Evolutionary conservation across 208 protist species (phyloP).

Genomic region (Crithidia fasciculata): DNA sequence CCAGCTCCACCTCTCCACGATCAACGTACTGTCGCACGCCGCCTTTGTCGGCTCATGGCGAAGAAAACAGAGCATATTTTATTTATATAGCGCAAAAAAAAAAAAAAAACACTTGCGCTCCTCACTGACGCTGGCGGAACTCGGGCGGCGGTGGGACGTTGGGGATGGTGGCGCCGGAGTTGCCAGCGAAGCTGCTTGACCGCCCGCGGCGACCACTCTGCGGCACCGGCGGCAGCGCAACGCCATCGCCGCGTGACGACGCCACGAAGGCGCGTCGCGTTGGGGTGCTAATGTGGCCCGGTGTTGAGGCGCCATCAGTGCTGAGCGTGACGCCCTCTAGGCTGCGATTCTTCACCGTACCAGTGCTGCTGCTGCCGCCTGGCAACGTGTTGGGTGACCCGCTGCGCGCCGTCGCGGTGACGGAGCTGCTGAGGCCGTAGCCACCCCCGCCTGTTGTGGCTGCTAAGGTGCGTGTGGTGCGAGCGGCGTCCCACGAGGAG

Average conservation of each 20-base stretch:
- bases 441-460: slow-evolving; percentile 2
- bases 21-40: no score
- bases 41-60: no score
- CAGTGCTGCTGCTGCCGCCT: not conserved
- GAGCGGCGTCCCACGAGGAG: slow-evolving; percentile 19
- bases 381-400: slow-evolving; percentile 10
- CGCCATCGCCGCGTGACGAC: slow-evolving; percentile 14
- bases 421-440: slow-evolving; percentile 11
- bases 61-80: no score
- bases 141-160: slow-evolving; percentile 26
- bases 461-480: slow-evolving; percentile 17
- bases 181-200: slow-evolving; percentile 11
- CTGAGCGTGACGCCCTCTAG: slow-evolving; percentile 3
- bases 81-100: not conserved
- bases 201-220: slow-evolving; percentile 21
- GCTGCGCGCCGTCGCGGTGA: slow-evolving; percentile 7
- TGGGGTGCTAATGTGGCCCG: slow-evolving; percentile 6
- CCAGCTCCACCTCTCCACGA: no score
- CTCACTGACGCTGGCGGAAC: slow-evolving; percentile 2
- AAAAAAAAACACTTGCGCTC: not conserved
- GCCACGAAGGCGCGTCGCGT: slow-evolving; percentile 17
- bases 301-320: not conserved
- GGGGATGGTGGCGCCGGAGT: slow-evolving; percentile 4
- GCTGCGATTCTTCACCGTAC: slow-evolving; percentile 10
- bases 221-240: slow-evolving; percentile 31